phyloP scores from a whole-genome alignment of 257 asterid genomes.

The Asclepias syriaca region DNA sequence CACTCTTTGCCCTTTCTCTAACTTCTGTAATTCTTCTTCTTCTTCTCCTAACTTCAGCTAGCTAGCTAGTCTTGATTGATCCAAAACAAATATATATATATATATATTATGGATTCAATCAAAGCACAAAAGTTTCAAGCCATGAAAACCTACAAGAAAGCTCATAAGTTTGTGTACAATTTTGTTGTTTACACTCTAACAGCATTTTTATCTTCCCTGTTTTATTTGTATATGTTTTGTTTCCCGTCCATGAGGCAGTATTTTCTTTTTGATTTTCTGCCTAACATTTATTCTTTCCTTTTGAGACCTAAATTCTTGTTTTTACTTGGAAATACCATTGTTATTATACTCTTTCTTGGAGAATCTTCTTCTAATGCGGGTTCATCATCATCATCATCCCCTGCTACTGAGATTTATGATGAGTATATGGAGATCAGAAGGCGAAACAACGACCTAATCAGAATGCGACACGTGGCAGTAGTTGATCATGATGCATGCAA shows the following conservation, averaged over 20 bases:
- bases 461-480: background rate
- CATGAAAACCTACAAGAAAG: slow-evolving; percentile 38
- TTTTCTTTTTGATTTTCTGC: slow-evolving; percentile 13
- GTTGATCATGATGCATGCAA: too few relatives aligned
- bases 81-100: too few relatives aligned
- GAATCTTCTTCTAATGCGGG: slow-evolving; percentile 12
- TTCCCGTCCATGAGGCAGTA: slow-evolving; percentile 16
- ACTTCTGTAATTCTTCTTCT: background rate
- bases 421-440: slow-evolving; percentile 14
- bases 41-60: background rate
- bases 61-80: background rate
- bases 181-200: slow-evolving; percentile 50
- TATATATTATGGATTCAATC: slow-evolving; percentile 33
- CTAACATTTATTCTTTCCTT: slow-evolving; percentile 14
- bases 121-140: slow-evolving; percentile 32
- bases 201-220: slow-evolving; percentile 19
- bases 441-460: background rate
- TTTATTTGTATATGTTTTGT: slow-evolving; percentile 18
- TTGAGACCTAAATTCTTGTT: slow-evolving; percentile 20
- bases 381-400: slow-evolving; percentile 1
- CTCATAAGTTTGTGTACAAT: slow-evolving; percentile 31
- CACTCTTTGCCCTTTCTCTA: background rate
- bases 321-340: slow-evolving; percentile 22
- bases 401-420: slow-evolving; percentile 8
- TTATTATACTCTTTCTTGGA: slow-evolving; percentile 22